These are phyloP conservation scores for Colletotrichum cuscutae DNA, from an alignment of 2,329 filamentous ascomycete genomes.

Conservation along the genomic window DNA sequence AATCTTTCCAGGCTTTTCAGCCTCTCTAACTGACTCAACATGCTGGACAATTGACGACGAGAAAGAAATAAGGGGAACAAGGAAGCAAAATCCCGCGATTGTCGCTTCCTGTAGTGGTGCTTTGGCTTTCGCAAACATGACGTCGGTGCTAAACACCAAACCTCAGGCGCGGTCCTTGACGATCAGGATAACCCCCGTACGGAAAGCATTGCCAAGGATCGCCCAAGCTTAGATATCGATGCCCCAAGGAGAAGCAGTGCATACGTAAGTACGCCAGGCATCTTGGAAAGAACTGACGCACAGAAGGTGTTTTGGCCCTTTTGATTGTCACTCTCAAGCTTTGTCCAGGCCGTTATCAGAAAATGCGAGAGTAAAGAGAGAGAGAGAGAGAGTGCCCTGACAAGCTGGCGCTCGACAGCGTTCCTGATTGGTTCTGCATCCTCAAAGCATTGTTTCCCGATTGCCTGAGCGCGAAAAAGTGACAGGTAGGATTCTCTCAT, in stretches of 20 bases:
- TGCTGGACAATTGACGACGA: not conserved
- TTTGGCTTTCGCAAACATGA: slow-evolving; percentile 6
- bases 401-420: not conserved
- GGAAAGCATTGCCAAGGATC: not conserved
- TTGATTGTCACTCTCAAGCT: not conserved
- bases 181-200: not conserved
- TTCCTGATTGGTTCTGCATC: not conserved
- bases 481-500: not conserved
- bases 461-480: not conserved
- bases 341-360: not conserved
- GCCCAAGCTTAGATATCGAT: not conserved
- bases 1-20: not conserved
- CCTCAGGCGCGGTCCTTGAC: not conserved
- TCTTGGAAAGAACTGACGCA: not conserved
- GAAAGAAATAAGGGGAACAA: not conserved
- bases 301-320: not conserved
- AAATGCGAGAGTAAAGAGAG: too few relatives aligned
- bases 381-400: not conserved
- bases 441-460: not conserved
- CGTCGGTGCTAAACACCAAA: slow-evolving; percentile 6
- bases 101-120: not conserved
- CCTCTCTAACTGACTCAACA: not conserved
- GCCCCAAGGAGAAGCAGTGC: not conserved
- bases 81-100: not conserved
- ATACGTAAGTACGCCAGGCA: not conserved